Evolutionary conservation across 2,329 filamentous ascomycete species (phyloP).

Genomic region (Fusarium sterilihyphosum): DNA sequence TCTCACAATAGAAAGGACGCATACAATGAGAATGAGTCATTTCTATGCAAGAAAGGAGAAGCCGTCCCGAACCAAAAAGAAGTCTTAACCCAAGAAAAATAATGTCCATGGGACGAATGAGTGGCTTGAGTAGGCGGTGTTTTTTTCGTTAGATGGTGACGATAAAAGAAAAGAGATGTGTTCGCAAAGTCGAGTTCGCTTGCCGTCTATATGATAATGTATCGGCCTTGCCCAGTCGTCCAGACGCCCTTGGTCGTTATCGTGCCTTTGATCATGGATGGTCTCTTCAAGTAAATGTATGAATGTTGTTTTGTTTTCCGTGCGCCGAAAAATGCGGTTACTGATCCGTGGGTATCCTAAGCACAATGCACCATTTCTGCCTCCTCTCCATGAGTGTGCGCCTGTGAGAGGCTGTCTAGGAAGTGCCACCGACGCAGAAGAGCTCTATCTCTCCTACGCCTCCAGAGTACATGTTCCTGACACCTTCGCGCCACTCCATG

Average conservation of each 20-base stretch:
- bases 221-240: conserved; percentile 34
- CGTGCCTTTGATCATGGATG: conserved; percentile 37
- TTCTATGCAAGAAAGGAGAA: conserved; percentile 7
- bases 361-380: conserved; percentile 40
- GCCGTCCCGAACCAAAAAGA: conserved; percentile 22
- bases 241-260: conserved; percentile 41
- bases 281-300: conserved; percentile 40
- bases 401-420: conserved; percentile 25
- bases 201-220: conserved; percentile 47
- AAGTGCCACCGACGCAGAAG: conserved; percentile 72
- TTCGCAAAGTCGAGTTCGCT: conserved; percentile 40
- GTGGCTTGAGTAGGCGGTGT: conserved; percentile 29
- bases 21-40: conserved; percentile 1
- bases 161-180: conserved; percentile 29
- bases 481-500: conserved; percentile 87
- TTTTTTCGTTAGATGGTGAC: conserved; percentile 23
- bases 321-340: conserved; percentile 47
- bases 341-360: conserved; percentile 45
- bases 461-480: conserved; percentile 65
- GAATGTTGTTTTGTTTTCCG: conserved; percentile 41
- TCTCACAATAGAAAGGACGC: background rate
- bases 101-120: conserved; percentile 21
- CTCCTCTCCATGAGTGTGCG: conserved; percentile 21
- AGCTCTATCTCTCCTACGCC: conserved; percentile 91
- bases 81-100: conserved; percentile 32